These are phyloP conservation scores for Cichorium intybus DNA, from an alignment of 140 eudicot genomes.

Conservation along the genomic window DNA sequence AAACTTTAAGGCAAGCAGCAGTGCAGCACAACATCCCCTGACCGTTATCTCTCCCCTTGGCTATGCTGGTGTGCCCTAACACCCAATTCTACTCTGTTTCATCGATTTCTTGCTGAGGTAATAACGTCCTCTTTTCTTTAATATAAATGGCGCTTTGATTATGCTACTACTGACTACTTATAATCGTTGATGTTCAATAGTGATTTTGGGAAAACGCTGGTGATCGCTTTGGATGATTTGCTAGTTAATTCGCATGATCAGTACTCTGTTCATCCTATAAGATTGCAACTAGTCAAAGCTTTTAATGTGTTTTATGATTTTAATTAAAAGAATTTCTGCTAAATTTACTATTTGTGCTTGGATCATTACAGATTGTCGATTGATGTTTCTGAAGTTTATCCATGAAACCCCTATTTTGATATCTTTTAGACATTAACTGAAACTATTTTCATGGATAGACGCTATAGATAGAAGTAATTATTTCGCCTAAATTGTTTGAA, in stretches of 20 bases:
- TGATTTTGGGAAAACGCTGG: constrained; percentile 5
- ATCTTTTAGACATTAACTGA: background rate
- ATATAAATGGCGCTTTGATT: background rate
- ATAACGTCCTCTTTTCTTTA: background rate
- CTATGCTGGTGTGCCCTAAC: constrained; percentile 25
- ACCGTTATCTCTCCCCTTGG: constrained; percentile 5
- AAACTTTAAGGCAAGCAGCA: constrained; percentile 24
- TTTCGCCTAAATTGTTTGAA: constrained; percentile 3
- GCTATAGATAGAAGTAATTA: background rate
- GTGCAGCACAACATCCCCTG: too few relatives aligned
- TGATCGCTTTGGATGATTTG: constrained; percentile 13
- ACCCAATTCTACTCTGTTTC: constrained; percentile 14
- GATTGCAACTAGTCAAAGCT: background rate
- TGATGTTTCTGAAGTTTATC: constrained; percentile 8
- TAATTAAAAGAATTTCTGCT: background rate
- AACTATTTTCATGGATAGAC: constrained; percentile 3
- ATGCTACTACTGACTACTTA: background rate
- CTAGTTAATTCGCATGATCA: background rate
- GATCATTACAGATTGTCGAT: constrained; percentile 10
- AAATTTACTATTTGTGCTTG: background rate
- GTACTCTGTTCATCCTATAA: background rate
- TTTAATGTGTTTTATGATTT: background rate
- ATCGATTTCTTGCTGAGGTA: constrained; percentile 20
- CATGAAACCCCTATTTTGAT: background rate
- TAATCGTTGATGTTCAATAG: background rate